A percentile compares a stretch with the other conserved stretches of the same genome.
Conservation (phyloP, 768 basidiomycete genomes). For the Leccinum sublutescens region DNA sequence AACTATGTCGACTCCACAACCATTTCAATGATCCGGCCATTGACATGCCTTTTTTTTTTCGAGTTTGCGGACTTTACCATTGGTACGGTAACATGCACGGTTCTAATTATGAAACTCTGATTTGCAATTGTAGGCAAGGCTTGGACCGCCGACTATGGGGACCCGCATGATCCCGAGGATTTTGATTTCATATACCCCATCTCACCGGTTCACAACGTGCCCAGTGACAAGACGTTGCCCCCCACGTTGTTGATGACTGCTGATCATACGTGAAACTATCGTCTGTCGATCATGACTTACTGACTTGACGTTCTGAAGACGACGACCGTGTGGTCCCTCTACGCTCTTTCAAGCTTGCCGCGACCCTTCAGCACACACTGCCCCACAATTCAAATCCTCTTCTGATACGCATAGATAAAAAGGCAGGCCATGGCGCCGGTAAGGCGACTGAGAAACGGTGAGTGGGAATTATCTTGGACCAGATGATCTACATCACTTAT, state of each 20-base stretch:
- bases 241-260: conserved; percentile 78
- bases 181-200: conserved; percentile 84
- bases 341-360: conserved; percentile 82
- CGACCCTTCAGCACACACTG: conserved; percentile 66
- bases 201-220: conserved; percentile 81
- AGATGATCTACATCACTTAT: background rate
- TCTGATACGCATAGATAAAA: conserved; percentile 74
- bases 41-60: background rate
- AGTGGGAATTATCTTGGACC: conserved; percentile 4
- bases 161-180: conserved; percentile 69
- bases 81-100: conserved; percentile 37
- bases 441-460: conserved; percentile 73
- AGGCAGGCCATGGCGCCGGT: conserved; percentile 78
- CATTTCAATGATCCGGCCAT: background rate
- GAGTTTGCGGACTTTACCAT: conserved; percentile 78
- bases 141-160: conserved; percentile 79
- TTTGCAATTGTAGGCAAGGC: conserved; percentile 48
- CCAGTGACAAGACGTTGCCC: conserved; percentile 57
- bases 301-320: conserved; percentile 40
- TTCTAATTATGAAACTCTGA: conserved; percentile 9
- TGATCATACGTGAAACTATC: conserved; percentile 56
- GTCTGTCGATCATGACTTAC: conserved; percentile 3
- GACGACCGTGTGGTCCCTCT: conserved; percentile 86
- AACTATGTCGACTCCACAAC: conserved; percentile 41
- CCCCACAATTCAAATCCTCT: conserved; percentile 71